Conservation (phyloP, 2,329 filamentous ascomycete species). For the Xylariaceae sp. region DNA sequence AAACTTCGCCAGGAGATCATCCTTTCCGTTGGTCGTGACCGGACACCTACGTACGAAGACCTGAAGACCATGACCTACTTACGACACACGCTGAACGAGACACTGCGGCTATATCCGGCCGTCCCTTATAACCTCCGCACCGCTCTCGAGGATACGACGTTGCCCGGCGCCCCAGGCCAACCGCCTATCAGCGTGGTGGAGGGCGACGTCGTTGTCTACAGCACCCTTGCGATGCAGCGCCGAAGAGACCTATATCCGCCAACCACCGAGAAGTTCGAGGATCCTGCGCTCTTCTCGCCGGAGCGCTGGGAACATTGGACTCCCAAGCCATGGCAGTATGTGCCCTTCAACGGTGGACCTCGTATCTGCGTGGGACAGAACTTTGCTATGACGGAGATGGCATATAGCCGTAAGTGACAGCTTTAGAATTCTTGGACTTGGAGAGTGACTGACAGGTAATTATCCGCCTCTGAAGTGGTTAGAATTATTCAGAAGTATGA, state of each 20-base stretch:
- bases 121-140: conserved; percentile 61
- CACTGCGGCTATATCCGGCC: conserved; percentile 55
- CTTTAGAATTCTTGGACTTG: neutral
- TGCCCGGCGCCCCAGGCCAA: conserved; percentile 34
- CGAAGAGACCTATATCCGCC: conserved; percentile 56
- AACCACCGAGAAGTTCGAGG: conserved; percentile 46
- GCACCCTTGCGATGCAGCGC: conserved; percentile 59
- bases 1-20: conserved; percentile 69
- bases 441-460: conserved; percentile 44
- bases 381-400: conserved; percentile 66
- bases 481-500: conserved; percentile 67
- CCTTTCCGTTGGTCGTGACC: conserved; percentile 57
- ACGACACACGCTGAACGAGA: conserved; percentile 57
- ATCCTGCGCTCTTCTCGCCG: conserved; percentile 53
- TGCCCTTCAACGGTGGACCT: conserved; percentile 60
- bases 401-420: conserved; percentile 50
- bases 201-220: conserved; percentile 56
- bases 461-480: conserved; percentile 45
- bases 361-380: conserved; percentile 66
- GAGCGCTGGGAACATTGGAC: conserved; percentile 60
- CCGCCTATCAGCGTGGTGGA: conserved; percentile 53
- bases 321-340: conserved; percentile 60
- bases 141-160: conserved; percentile 38
- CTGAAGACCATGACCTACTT: conserved; percentile 75
- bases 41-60: conserved; percentile 64